Conservation (phyloP, 352 stramenopile genomes). For the Pelagophyceae sp. region DNA sequence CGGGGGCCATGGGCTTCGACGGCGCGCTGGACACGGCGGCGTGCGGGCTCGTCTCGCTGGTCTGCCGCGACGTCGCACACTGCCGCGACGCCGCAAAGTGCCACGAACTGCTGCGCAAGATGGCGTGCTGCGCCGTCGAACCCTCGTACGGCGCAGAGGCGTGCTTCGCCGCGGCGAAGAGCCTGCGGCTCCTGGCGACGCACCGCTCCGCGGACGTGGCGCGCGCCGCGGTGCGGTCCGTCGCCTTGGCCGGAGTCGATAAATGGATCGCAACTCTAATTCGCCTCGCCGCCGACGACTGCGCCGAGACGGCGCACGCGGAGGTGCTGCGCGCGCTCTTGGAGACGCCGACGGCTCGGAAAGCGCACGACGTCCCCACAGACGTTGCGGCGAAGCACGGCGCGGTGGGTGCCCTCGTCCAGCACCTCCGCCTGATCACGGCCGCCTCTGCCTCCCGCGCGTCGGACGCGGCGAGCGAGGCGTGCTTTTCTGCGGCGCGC, state of each 20-base stretch:
- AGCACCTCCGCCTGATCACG: not conserved
- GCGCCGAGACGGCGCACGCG: not conserved
- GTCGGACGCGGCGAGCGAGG: not conserved
- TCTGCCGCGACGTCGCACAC: not conserved
- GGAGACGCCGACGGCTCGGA: not conserved
- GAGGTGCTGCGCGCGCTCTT: not conserved
- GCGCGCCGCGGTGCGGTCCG: not conserved
- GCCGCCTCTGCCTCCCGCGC: too few species aligned
- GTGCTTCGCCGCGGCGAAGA: too few species aligned
- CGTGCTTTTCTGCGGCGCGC: not conserved
- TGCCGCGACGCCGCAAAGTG: too few species aligned
- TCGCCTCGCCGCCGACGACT: not conserved
- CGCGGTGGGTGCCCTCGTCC: not conserved
- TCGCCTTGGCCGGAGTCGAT: not conserved
- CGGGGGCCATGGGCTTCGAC: not conserved
- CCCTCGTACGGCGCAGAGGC: not conserved
- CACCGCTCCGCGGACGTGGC: not conserved
- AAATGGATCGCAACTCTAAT: not conserved
- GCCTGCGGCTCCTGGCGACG: not conserved
- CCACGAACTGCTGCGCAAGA: too few species aligned
- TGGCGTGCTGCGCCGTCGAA: not conserved
- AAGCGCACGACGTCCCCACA: not conserved
- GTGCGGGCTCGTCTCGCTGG: not conserved
- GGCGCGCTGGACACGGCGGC: not conserved
- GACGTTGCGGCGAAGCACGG: not conserved